These are phyloP conservation scores for Zelonia costaricensis DNA, from an alignment of 208 protist species.

Conservation along the genomic window DNA sequence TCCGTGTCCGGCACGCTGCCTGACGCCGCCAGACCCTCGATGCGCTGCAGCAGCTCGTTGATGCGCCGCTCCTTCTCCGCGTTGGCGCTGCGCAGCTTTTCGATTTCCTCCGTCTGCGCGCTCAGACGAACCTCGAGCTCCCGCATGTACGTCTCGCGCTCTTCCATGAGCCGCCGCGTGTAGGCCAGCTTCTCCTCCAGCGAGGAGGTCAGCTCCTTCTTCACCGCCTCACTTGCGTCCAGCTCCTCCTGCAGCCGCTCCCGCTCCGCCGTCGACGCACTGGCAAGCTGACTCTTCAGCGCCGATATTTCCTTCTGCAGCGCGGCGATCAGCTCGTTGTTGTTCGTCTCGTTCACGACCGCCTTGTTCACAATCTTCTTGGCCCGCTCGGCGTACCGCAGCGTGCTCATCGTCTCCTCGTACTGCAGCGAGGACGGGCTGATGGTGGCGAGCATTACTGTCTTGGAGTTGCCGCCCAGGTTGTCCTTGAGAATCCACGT, in stretches of 20 bases:
- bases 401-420: constrained; percentile 72
- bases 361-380: constrained; percentile 90
- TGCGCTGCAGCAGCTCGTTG: constrained; percentile 56
- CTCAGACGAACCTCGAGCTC: constrained; percentile 56
- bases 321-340: constrained; percentile 76
- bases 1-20: constrained; percentile 11
- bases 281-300: constrained; percentile 52
- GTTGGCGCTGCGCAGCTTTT: constrained; percentile 51
- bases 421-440: constrained; percentile 54
- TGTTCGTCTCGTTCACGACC: constrained; percentile 86
- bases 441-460: constrained; percentile 84
- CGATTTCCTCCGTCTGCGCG: constrained; percentile 58
- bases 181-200: constrained; percentile 72
- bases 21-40: constrained; percentile 25
- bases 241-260: constrained; percentile 59
- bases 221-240: constrained; percentile 63
- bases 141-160: constrained; percentile 66
- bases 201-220: constrained; percentile 69
- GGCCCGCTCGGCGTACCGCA: constrained; percentile 86
- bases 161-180: constrained; percentile 68
- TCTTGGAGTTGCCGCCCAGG: constrained; percentile 57
- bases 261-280: constrained; percentile 51
- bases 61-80: constrained; percentile 70
- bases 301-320: constrained; percentile 70
- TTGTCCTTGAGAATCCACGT: constrained; percentile 89